Evolutionary conservation across 2,329 filamentous ascomycete species (phyloP).

Genomic region (Fusarium sacchari): DNA sequence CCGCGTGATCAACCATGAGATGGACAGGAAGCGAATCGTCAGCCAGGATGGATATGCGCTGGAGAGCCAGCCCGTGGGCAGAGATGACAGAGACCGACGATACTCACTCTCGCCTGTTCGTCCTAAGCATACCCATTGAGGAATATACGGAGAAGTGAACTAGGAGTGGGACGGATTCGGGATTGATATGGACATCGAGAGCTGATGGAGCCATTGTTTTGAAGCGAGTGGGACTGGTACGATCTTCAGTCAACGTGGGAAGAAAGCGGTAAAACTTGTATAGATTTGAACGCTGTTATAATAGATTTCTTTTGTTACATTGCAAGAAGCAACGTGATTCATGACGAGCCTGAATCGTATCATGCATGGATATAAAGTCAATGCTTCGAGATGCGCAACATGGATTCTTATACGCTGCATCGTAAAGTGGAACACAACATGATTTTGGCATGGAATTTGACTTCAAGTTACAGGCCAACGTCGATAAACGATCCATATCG

Average conservation of each 20-base stretch:
- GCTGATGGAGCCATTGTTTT: not conserved
- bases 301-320: slow-evolving; percentile 16
- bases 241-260: not conserved
- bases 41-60: slow-evolving; percentile 41
- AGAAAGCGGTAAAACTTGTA: not conserved
- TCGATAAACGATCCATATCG: slow-evolving; percentile 1
- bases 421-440: slow-evolving; percentile 1
- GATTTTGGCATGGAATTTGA: not conserved
- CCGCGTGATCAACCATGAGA: slow-evolving; percentile 36
- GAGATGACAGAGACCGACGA: slow-evolving; percentile 6
- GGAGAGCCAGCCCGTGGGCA: slow-evolving; percentile 31
- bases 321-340: not conserved
- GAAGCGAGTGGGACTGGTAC: slow-evolving; percentile 7
- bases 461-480: not conserved
- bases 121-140: slow-evolving; percentile 1
- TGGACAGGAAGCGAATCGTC: slow-evolving; percentile 31
- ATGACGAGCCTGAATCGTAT: not conserved
- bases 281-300: not conserved
- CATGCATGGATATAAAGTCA: slow-evolving; percentile 4
- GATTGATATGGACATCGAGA: not conserved
- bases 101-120: slow-evolving; percentile 24
- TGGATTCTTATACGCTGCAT: not conserved
- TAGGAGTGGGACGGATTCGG: not conserved
- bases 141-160: not conserved
- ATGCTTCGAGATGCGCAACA: slow-evolving; percentile 3